These are phyloP conservation scores for Hygrocybe punicea DNA, from an alignment of 768 basidiomycete species.

Conservation along the genomic window DNA sequence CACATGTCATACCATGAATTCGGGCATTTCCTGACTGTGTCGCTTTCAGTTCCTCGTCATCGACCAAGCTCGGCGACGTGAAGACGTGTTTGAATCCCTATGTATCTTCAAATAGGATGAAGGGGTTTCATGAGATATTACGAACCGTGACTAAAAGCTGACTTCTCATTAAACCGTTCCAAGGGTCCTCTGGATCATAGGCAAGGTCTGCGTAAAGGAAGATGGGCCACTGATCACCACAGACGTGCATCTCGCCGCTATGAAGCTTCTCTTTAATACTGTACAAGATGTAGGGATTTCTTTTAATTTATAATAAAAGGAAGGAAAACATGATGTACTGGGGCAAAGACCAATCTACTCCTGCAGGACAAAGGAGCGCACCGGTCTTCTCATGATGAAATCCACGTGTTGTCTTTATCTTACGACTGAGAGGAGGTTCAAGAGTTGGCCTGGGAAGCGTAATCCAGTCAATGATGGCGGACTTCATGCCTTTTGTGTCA, in stretches of 20 bases:
- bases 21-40: neutral
- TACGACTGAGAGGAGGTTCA: neutral
- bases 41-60: neutral
- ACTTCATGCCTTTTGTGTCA: neutral
- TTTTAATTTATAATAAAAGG: neutral
- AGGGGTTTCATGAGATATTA: neutral
- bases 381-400: neutral
- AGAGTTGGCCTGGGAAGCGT: neutral
- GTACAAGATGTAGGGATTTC: neutral
- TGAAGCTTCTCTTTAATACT: neutral
- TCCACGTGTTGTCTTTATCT: neutral
- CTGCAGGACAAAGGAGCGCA: neutral
- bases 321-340: neutral
- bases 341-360: neutral
- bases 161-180: neutral
- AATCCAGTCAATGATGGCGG: neutral
- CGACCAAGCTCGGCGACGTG: neutral
- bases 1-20: neutral
- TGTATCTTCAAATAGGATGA: neutral
- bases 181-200: neutral
- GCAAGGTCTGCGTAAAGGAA: neutral
- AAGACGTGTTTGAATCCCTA: neutral
- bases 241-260: neutral
- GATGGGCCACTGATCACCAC: neutral
- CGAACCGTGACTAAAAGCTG: neutral